Evolutionary conservation across 768 basidiomycete species (phyloP), one percentile per base, ranked within the genome.

Genomic region (Leccinum imitatum): DNA sequence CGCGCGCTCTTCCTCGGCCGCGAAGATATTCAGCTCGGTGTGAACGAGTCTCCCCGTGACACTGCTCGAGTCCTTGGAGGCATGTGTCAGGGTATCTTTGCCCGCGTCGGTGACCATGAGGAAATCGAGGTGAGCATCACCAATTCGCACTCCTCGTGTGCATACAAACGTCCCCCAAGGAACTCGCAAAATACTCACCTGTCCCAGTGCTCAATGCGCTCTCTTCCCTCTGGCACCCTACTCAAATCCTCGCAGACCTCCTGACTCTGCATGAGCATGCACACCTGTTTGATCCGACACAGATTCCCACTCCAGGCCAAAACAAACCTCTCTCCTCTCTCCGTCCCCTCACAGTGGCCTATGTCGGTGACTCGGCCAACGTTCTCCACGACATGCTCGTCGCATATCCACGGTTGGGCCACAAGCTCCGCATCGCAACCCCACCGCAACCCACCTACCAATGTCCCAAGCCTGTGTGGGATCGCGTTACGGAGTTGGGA

Each of bases 311-410:
- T 14, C 54, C 62, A 15, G 66, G 65, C 53, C 44, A 54, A 62
- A 66, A 56, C 53, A 65, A 66, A 67, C 63, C 70, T 21, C 77
- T 89, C 1, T 78, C 84, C 3, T 73, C 76, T 1, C 80, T 98
- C 27, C 84, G 83, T 1, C 89, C 94, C 1, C 81, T 98, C 59
- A 98, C 94, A 1, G 77, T 98, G 55, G 90, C 95, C 9, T 99
- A 95, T 73, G 84, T 98, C 58, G 96, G 96, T 8, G 96, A 98
- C 76, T 88, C 89, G 23, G 90, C 94, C 52, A 99, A 98, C 69
- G 93, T 99, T 53, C 79, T 97, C 58, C 92, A 98, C 73, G 97
- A 98, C 73, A 95, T 98, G 91, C 87, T 98, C 31, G 96, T 98
- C 65, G 87, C 93, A 7, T 91, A 89, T 70, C 96, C 95, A 35